phyloP scores from a whole-genome alignment of 768 basidiomycete genomes.

The Amanita jacksonii region DNA sequence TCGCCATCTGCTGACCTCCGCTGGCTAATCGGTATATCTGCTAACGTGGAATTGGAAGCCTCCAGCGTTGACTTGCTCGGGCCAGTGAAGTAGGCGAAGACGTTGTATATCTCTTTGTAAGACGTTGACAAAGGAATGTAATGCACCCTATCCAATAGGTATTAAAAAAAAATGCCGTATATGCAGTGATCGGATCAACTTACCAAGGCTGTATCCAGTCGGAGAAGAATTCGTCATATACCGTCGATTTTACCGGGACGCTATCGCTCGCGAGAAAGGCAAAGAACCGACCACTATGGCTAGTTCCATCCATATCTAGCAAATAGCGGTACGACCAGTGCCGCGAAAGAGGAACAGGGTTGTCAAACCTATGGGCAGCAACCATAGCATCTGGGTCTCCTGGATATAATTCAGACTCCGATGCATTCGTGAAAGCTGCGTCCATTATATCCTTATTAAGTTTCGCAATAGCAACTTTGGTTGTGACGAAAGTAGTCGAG shows the following conservation, averaged over 20 bases:
- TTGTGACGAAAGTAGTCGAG: conserved; percentile 49
- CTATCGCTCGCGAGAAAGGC: conserved; percentile 80
- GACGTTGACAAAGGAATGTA: conserved; percentile 85
- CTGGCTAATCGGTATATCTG: conserved; percentile 22
- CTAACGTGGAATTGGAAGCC: conserved; percentile 39
- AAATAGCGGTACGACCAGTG: conserved; percentile 94
- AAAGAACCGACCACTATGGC: conserved; percentile 87
- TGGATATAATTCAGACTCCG: conserved; percentile 63
- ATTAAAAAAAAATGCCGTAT: neutral
- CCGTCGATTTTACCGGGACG: conserved; percentile 81
- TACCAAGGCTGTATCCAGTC: conserved; percentile 52
- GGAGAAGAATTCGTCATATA: conserved; percentile 85
- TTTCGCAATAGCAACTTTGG: conserved; percentile 42
- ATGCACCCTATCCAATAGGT: conserved; percentile 57
- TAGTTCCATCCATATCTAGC: conserved; percentile 91
- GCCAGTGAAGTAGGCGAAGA: conserved; percentile 90
- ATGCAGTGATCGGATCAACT: neutral
- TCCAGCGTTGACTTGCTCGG: conserved; percentile 51
- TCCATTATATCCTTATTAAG: conserved; percentile 84
- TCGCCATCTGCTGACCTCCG: conserved; percentile 52
- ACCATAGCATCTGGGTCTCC: conserved; percentile 64
- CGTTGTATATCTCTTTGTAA: conserved; percentile 90
- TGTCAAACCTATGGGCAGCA: conserved; percentile 56
- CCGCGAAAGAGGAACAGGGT: conserved; percentile 70
- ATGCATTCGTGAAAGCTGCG: conserved; percentile 72